phyloP scores from a whole-genome alignment of 2,329 filamentous ascomycete genomes.

The Orbilia ellipsospora region DNA sequence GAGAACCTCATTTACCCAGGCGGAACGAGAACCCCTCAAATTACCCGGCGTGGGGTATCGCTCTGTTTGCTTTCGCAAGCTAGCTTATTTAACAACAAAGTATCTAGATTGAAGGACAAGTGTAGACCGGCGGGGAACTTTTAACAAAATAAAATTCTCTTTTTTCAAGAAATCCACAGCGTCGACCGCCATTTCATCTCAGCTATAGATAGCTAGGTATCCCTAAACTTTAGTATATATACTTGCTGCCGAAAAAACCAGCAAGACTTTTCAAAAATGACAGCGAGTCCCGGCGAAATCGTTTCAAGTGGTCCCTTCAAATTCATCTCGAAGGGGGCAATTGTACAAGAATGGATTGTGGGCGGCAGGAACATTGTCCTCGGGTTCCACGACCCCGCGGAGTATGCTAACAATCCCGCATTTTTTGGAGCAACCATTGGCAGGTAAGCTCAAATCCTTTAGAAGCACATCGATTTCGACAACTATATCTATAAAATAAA shows the following conservation, averaged over 20 bases:
- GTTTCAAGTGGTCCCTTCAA: conserved; percentile 63
- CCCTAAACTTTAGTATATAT: no score
- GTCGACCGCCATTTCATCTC: no score
- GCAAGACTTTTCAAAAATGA: neutral
- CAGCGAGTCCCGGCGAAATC: conserved; percentile 18
- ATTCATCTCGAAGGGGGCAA: conserved; percentile 80
- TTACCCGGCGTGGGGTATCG: conserved; percentile 28
- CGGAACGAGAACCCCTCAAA: conserved; percentile 41
- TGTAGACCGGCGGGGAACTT: no score
- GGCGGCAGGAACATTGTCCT: conserved; percentile 87
- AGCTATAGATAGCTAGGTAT: no score
- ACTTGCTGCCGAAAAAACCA: no score
- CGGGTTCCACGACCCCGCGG: conserved; percentile 76
- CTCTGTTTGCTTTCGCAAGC: no score
- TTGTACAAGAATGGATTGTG: conserved; percentile 83
- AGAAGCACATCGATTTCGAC: neutral
- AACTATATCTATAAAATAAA: neutral
- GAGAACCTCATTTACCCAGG: conserved; percentile 34
- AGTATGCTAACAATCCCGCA: conserved; percentile 77
- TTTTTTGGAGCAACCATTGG: conserved; percentile 96
- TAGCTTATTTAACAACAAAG: no score
- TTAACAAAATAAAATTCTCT: no score
- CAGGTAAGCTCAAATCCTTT: conserved; percentile 62
- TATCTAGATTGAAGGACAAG: no score
- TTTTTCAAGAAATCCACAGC: no score